A percentile compares a stretch with the other conserved stretches of the same genome.
Conservation (phyloP, 2,329 filamentous ascomycete genomes). For the Diplodia sapinea region DNA sequence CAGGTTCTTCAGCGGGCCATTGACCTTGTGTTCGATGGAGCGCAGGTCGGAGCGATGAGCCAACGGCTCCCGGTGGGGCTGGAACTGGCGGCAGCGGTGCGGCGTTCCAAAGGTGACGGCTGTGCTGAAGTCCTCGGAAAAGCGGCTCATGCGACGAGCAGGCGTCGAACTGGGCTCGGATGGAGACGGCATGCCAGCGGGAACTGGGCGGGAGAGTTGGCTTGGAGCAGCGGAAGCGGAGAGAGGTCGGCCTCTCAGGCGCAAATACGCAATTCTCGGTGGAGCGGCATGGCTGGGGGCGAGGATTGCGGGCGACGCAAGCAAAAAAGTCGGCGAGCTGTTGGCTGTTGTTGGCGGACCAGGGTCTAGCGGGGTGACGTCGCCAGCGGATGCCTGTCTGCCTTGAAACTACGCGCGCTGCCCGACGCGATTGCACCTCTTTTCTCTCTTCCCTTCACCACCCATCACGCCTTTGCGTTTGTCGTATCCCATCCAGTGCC, state of each 20-base stretch:
- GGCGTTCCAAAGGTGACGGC: slow-evolving; percentile 4
- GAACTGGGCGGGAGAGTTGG: background rate
- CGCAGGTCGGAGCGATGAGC: slow-evolving; percentile 35
- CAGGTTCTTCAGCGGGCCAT: slow-evolving; percentile 55
- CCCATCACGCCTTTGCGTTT: background rate
- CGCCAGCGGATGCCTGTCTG: background rate
- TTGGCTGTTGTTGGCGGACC: background rate
- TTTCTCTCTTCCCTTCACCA: background rate
- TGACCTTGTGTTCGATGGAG: slow-evolving; percentile 37
- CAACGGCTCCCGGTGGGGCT: slow-evolving; percentile 39
- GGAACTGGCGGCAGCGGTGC: slow-evolving; percentile 41
- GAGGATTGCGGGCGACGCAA: background rate
- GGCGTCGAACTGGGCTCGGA: slow-evolving; percentile 7
- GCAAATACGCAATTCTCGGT: too few species aligned
- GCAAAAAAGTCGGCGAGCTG: background rate
- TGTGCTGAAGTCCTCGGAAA: slow-evolving; percentile 22
- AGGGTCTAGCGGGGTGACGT: background rate
- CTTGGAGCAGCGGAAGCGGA: too few species aligned
- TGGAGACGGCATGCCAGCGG: slow-evolving; percentile 8
- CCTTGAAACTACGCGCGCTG: background rate
- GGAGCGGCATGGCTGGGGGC: background rate
- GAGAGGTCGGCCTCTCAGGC: background rate
- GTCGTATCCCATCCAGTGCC: background rate
- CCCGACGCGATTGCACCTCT: background rate
- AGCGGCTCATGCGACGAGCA: slow-evolving; percentile 15